Percentiles rank a stretch among this genome's conserved stretches.
Conservation (phyloP, 805 yeast genomes). For the Wickerhamomyces xylosicus region DNA sequence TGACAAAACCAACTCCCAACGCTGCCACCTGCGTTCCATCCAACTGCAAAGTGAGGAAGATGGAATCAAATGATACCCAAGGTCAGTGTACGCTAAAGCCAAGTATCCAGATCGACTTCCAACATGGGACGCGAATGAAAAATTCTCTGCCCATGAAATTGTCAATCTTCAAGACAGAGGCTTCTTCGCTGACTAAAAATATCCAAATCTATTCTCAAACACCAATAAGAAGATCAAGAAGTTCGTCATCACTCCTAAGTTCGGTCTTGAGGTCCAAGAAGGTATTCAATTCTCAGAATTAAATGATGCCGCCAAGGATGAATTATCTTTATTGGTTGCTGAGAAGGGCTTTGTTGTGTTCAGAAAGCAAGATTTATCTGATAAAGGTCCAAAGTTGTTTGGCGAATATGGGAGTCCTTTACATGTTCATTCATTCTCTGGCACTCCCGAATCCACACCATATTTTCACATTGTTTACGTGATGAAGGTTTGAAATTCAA, state of each 20-base stretch:
- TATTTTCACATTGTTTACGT: slow-evolving; percentile 46
- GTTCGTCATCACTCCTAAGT: slow-evolving; percentile 35
- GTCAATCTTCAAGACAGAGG: slow-evolving; percentile 19
- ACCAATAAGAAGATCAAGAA: background rate
- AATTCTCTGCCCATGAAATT: slow-evolving; percentile 37
- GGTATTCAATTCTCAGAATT: slow-evolving; percentile 48
- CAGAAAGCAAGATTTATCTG: slow-evolving; percentile 53
- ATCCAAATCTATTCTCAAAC: background rate
- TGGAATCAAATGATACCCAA: background rate
- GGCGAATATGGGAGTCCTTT: slow-evolving; percentile 57
- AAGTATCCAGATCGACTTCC: slow-evolving; percentile 45
- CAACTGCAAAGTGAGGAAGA: too few species aligned
- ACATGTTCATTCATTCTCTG: slow-evolving; percentile 65
- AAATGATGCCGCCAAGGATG: slow-evolving; percentile 48
- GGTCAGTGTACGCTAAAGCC: slow-evolving; percentile 21
- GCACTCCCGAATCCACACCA: slow-evolving; percentile 48
- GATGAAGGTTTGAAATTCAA: slow-evolving; percentile 1
- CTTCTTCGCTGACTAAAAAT: background rate
- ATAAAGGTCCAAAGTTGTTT: slow-evolving; percentile 34
- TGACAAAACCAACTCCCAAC: too few species aligned
- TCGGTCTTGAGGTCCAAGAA: slow-evolving; percentile 45
- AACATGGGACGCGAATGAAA: slow-evolving; percentile 45
- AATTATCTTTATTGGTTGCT: slow-evolving; percentile 55
- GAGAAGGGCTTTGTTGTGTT: slow-evolving; percentile 56
- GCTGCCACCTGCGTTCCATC: too few species aligned